These are phyloP conservation scores for Blastobotrys ciferrii DNA, from an alignment of 1,139 yeast species.

Conservation along the genomic window DNA sequence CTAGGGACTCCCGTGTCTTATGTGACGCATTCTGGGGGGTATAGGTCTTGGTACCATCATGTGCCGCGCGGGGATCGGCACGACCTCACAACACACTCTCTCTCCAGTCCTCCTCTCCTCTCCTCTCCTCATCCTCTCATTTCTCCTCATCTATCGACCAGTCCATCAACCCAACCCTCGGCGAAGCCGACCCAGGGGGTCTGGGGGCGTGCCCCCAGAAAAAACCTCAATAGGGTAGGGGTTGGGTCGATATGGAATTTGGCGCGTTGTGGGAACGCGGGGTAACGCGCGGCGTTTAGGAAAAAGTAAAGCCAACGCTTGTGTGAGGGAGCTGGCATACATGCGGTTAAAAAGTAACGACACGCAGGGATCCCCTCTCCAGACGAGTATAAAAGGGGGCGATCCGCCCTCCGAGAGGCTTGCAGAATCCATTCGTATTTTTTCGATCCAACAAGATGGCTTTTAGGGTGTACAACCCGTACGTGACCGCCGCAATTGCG, in stretches of 20 bases:
- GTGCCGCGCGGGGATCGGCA: not conserved
- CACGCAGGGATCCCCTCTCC: not conserved
- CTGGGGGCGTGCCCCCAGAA: no score
- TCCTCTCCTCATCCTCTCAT: no score
- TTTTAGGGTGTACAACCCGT: constrained; percentile 36
- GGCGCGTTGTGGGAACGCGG: not conserved
- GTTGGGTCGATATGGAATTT: no score
- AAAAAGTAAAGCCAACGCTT: not conserved
- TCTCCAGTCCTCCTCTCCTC: not conserved
- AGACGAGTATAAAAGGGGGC: not conserved
- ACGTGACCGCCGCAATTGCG: constrained; percentile 46
- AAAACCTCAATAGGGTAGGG: no score
- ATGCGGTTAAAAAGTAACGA: not conserved
- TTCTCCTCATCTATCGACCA: no score
- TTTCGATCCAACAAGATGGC: not conserved
- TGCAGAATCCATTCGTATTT: no score
- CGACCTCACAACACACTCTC: not conserved
- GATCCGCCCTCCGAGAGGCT: not conserved
- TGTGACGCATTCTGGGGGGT: not conserved
- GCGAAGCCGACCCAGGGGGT: no score
- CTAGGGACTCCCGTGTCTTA: not conserved
- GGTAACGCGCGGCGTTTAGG: not conserved
- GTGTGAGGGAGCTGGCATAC: no score
- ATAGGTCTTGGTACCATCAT: not conserved
- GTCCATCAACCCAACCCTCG: no score